Conservation (phyloP, 78 protist species). For the Dictyostelium intermedium region DNA sequence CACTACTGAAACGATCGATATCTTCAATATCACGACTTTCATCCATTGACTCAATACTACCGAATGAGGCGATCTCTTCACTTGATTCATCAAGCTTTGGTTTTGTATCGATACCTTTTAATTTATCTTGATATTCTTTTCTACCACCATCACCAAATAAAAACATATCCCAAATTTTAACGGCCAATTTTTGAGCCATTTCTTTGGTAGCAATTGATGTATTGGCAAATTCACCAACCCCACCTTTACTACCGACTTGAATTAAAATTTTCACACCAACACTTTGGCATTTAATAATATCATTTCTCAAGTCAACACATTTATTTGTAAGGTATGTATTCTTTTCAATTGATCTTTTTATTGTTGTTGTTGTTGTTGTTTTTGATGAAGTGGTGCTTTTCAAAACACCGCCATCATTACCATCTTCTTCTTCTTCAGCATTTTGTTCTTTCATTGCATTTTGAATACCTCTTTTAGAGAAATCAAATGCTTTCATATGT, state of each 20-base stretch:
- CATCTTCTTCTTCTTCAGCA: not conserved
- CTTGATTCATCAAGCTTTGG: not conserved
- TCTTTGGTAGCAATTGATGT: not conserved
- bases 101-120: not conserved
- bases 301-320: not conserved
- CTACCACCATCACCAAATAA: constrained; percentile 22
- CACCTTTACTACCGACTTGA: not conserved
- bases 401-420: no score
- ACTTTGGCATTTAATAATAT: not conserved
- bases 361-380: not conserved
- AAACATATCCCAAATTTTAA: constrained; percentile 24
- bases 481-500: not conserved
- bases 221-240: not conserved
- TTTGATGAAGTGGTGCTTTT: no score
- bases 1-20: not conserved
- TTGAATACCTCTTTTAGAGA: not conserved
- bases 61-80: not conserved
- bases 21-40: not conserved
- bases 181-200: not conserved
- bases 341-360: not conserved
- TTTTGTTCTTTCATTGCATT: not conserved
- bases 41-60: not conserved
- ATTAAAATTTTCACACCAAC: not conserved
- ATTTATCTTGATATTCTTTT: not conserved
- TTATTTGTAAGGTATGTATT: not conserved